phyloP scores from a whole-genome alignment of 208 protist species.

The Tritrichomonas musculus region DNA sequence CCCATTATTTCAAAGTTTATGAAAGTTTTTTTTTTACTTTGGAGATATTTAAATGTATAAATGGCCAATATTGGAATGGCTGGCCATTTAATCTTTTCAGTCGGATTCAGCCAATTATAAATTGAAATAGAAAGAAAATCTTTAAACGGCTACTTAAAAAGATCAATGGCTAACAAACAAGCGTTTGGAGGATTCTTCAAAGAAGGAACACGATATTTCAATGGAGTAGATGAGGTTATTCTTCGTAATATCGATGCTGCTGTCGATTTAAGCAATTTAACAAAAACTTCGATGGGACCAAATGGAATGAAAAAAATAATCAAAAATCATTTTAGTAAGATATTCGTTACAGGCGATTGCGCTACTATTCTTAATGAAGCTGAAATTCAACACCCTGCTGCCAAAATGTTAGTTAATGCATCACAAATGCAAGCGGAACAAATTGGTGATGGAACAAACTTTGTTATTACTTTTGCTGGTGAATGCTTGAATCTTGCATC shows the following conservation, averaged over 20 bases:
- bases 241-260: conserved; percentile 95
- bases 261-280: conserved; percentile 85
- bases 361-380: conserved; percentile 98
- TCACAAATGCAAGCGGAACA: conserved; percentile 90
- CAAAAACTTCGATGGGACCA: conserved; percentile 90
- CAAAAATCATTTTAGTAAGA: conserved; percentile 97
- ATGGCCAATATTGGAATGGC: too few relatives aligned
- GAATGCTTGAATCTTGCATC: conserved; percentile 93
- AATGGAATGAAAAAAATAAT: conserved; percentile 99
- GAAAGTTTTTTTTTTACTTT: too few relatives aligned
- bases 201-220: conserved; percentile 61
- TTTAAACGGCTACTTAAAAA: not conserved
- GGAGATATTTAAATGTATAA: too few relatives aligned
- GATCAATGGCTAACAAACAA: not conserved
- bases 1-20: too few relatives aligned
- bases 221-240: conserved; percentile 83
- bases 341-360: conserved; percentile 98
- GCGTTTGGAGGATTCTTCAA: conserved; percentile 47
- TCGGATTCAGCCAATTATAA: too few relatives aligned
- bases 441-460: conserved; percentile 97
- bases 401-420: conserved; percentile 94
- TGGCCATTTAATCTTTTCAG: too few relatives aligned
- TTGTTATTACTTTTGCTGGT: conserved; percentile 92
- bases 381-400: conserved; percentile 88
- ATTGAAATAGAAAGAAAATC: too few relatives aligned